phyloP scores from a whole-genome alignment of 345 rosid species.

The Eucalyptus cladocalyx region DNA sequence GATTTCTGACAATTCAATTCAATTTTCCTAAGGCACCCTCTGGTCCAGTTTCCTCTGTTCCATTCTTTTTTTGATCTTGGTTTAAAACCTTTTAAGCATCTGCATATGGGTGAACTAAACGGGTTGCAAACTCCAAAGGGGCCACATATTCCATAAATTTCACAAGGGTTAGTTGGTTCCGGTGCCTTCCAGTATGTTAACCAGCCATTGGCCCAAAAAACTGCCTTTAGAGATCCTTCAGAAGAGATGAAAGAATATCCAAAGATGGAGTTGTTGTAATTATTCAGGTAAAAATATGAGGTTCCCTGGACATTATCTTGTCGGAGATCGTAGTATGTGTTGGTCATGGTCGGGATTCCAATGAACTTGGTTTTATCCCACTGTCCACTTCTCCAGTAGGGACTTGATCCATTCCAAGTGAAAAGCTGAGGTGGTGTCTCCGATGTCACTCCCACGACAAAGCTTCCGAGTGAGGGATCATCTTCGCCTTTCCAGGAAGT shows the following conservation, averaged over 20 bases:
- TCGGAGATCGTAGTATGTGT: neutral
- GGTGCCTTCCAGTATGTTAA: neutral
- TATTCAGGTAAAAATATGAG: neutral
- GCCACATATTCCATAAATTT: conserved; percentile 13
- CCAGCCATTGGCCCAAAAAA: conserved; percentile 6
- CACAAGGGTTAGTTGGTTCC: conserved; percentile 1
- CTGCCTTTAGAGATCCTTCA: neutral
- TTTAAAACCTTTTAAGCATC: conserved; percentile 14
- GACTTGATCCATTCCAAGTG: neutral
- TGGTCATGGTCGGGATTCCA: neutral
- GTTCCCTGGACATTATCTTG: neutral
- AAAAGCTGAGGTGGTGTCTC: conserved; percentile 14
- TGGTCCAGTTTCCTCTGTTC: neutral
- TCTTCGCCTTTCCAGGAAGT: conserved; percentile 12
- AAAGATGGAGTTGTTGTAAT: neutral
- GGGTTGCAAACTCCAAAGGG: conserved; percentile 7
- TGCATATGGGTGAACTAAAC: neutral
- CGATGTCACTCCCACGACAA: neutral
- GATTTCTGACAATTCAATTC: neutral
- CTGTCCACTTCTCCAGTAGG: neutral
- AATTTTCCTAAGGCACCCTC: conserved; percentile 6
- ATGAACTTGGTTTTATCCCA: neutral
- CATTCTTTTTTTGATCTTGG: conserved; percentile 3
- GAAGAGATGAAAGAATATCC: neutral
- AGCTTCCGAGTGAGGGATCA: conserved; percentile 20